phyloP scores from a whole-genome alignment of 768 basidiomycete genomes.

The Russula sp. region DNA sequence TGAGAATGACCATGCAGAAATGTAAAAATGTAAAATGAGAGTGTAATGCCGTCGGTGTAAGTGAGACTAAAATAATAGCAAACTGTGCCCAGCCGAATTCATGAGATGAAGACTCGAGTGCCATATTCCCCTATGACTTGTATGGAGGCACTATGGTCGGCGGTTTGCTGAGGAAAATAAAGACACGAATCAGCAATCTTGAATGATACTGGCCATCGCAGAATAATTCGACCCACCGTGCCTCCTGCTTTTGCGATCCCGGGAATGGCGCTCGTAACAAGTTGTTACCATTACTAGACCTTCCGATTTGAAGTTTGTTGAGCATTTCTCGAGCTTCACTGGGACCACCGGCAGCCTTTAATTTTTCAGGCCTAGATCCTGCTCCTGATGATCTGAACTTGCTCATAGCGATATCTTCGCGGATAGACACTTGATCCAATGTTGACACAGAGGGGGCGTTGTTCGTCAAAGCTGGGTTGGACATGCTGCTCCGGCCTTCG shows the following conservation, averaged over 20 bases:
- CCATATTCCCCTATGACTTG: constrained; percentile 32
- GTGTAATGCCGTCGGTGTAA: not conserved
- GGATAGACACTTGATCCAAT: constrained; percentile 60
- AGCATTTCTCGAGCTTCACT: constrained; percentile 79
- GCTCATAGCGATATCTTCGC: constrained; percentile 38
- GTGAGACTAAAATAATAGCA: constrained; percentile 18
- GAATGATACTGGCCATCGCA: not conserved
- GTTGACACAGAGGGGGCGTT: constrained; percentile 75
- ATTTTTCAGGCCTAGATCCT: constrained; percentile 53
- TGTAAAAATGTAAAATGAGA: constrained; percentile 4
- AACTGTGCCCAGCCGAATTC: not conserved
- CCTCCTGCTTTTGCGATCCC: constrained; percentile 46
- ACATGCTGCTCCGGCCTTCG: constrained; percentile 80
- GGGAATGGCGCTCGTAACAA: constrained; percentile 75
- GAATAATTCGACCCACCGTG: constrained; percentile 37
- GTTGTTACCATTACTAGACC: constrained; percentile 49
- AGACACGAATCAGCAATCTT: not conserved
- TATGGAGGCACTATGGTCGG: constrained; percentile 37
- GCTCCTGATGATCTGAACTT: constrained; percentile 53
- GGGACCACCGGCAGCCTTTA: constrained; percentile 48
- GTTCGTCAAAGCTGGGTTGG: constrained; percentile 62
- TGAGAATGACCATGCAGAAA: constrained; percentile 6
- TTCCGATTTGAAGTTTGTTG: constrained; percentile 80
- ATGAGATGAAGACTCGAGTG: not conserved
- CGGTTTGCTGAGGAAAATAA: constrained; percentile 1